These are phyloP conservation scores for Mercurialis annua DNA, from an alignment of 345 rosid species.

Conservation along the genomic window DNA sequence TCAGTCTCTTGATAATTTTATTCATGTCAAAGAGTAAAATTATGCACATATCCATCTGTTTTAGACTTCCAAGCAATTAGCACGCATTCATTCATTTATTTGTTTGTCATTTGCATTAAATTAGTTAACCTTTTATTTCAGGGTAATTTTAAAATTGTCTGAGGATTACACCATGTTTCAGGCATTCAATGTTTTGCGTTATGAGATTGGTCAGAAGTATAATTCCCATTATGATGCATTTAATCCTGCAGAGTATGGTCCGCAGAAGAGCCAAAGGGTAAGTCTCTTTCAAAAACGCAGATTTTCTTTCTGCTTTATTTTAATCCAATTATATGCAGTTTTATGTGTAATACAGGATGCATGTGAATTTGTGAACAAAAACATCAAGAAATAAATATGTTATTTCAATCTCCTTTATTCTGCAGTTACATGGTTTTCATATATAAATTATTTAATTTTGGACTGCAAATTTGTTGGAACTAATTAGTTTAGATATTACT, in stretches of 20 bases:
- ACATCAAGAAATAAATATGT: neutral
- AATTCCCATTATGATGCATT: slow-evolving; percentile 87
- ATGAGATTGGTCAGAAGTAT: slow-evolving; percentile 86
- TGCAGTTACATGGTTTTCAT: neutral
- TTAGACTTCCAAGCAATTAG: neutral
- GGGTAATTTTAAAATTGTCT: slow-evolving; percentile 33
- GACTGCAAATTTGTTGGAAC: neutral
- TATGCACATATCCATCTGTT: neutral
- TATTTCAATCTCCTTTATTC: neutral
- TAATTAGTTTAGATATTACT: neutral
- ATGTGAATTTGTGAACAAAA: neutral
- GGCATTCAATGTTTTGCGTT: slow-evolving; percentile 84
- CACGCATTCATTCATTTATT: neutral
- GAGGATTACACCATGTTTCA: slow-evolving; percentile 48
- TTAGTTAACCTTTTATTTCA: slow-evolving; percentile 36
- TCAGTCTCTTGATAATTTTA: neutral
- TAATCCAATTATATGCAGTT: neutral
- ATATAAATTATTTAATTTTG: neutral
- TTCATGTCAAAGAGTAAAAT: neutral
- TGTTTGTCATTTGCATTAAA: slow-evolving; percentile 21
- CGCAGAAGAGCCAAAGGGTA: slow-evolving; percentile 62
- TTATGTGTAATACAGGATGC: neutral
- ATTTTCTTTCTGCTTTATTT: slow-evolving; percentile 1
- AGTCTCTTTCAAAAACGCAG: neutral
- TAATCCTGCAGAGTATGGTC: slow-evolving; percentile 72